Base-by-base conservation (phyloP, 306 rosid species). In the Pyrus betulifolia region DNA sequence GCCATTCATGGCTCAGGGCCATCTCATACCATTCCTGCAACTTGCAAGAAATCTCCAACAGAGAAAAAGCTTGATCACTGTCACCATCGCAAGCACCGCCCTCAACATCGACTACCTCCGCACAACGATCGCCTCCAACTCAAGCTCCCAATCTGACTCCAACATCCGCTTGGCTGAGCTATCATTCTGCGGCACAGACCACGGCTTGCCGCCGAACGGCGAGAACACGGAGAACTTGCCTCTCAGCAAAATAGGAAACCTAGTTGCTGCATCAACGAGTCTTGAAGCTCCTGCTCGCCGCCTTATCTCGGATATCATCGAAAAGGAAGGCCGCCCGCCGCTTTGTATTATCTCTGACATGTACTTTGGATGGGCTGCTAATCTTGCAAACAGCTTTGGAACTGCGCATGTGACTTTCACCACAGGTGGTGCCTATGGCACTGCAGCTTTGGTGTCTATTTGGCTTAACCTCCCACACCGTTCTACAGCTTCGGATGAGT, bases 1-100 rank as follows among this genome's bases (percentile, higher is more conserved):
- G 9, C 98, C 95, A 9, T 85, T 78, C 78, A 79, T 91, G 86
- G 98, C 90, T 11, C 91, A 88, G 10, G 98, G 98, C 13, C 98
- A 93, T 83, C 82, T 87, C 49, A 90, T 86, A 12, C 98, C 97
- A 27, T 93, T 88, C 74, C 66, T 93, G 0, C 84, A 84, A 30
- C 78, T 91, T 3, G 95, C 95, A 60, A 87, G 82, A 10, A 78
- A 74, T 74, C 86, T 93, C 77, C 91, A 81, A 14, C 74, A 78
- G 49, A 82, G 25, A 30, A 74, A 85, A 3, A 31, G 21, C 72
- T 80, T 42, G 3, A 42, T 86, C 86, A 76, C 77, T 63, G 46
- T 89, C 82, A 89, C 92, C 85, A 85, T 88, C 28, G 95, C 90
- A 77, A 82, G 75, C 80, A 93, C 97, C 13, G 81, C 82, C 14